Evolutionary conservation across 139 green algal genomes (phyloP).

Genomic region (Asterochloris sp.): DNA sequence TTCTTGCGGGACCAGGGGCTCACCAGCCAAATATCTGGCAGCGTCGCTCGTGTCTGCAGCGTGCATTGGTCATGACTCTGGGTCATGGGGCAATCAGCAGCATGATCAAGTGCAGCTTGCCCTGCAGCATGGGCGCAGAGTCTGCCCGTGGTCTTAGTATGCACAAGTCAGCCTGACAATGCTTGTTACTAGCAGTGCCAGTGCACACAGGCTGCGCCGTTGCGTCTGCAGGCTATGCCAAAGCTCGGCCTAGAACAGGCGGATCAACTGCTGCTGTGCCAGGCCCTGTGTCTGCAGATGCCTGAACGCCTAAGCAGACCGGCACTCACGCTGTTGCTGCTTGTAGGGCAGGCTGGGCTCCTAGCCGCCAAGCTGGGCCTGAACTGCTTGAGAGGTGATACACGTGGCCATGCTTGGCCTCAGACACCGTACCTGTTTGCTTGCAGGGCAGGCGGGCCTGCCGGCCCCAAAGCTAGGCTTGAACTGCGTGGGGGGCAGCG

Average conservation of each 20-base stretch:
- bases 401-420: neutral
- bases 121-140: too few species aligned
- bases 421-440: neutral
- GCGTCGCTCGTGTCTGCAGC: too few species aligned
- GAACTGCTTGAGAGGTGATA: neutral
- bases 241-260: neutral
- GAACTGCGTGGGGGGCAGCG: conserved; percentile 73
- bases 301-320: neutral
- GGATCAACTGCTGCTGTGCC: neutral
- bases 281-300: neutral
- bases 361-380: neutral
- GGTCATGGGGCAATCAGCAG: too few species aligned
- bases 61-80: too few species aligned
- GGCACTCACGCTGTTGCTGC: neutral
- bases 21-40: too few species aligned
- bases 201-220: too few species aligned
- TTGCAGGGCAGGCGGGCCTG: conserved; percentile 39
- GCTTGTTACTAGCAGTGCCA: too few species aligned
- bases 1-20: too few species aligned
- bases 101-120: too few species aligned
- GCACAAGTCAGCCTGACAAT: too few species aligned
- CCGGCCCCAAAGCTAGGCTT: conserved; percentile 56
- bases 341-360: neutral
- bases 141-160: too few species aligned
- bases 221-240: neutral